Evolutionary conservation across 108 stramenopile genomes (phyloP), one percentile per base, ranked within the genome.

Genomic region (Halocafeteria seosinensis): DNA sequence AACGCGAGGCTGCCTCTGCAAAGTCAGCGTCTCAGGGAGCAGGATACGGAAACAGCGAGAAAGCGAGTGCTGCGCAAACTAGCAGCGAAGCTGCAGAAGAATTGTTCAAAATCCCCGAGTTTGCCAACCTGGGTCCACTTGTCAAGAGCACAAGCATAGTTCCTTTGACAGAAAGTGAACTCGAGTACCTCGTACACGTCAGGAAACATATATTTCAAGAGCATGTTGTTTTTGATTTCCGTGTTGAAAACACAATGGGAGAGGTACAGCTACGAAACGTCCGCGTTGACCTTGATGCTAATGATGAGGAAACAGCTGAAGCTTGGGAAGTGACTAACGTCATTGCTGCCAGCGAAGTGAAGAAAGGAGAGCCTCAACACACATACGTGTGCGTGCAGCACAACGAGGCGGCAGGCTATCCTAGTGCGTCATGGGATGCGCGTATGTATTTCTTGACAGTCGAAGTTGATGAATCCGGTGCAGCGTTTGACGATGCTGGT

Each of bases 191-290:
- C 27, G 88, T 92, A 13, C 57, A 73, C 26, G 86, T 86, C 65
- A 76, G 77, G 64, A 92, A 91, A 70, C 94, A 95, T 69, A 83
- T 95, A 50, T 87, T 92, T 63, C 76, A 73, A 30, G 63, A 79
- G 37, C 82, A 85, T 62, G 79, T 95, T 0, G 88, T 95, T 4
- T 72, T 95, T 0, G 87, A 95, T 63, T 95, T 95, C 64, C 63
- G 65, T 17, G 83, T 95, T 33, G 80, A 84, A 59, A 95, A 95
- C 73, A 95, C 94, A 0, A 84, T 95, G 50, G 86, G 87, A 32
- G 84, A 88, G 31, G 90, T 91, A 78, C 75, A 83, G 8, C 73
- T 90, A 23, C 77, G 82, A 42, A 77, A 90, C 66, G 87, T 86
- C 26, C 81, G 81, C 21, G 88, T 91, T 6, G 42, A 78, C 26